These are phyloP conservation scores for Pulveroboletus ravenelii DNA, from an alignment of 768 basidiomycete species.

Conservation along the genomic window DNA sequence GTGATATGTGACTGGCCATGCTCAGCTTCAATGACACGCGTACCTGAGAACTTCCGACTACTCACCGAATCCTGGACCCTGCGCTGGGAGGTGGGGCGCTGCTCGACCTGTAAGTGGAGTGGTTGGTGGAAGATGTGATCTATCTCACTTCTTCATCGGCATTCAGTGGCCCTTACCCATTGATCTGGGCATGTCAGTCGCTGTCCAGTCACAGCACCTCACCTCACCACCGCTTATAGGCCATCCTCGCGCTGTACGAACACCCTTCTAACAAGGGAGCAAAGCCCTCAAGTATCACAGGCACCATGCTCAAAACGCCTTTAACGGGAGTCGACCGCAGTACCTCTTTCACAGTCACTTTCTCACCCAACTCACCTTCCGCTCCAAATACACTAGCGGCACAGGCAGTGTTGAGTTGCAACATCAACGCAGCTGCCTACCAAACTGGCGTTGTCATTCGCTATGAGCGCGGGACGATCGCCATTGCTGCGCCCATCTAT, in stretches of 20 bases:
- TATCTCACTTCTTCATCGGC: conserved; percentile 3
- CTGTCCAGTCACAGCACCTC: background rate
- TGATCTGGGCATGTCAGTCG: conserved; percentile 58
- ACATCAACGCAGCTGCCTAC: conserved; percentile 48
- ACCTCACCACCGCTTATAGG: conserved; percentile 39
- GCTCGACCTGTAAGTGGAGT: conserved; percentile 65
- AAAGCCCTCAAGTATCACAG: conserved; percentile 54
- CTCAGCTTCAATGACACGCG: background rate
- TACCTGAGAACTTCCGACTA: conserved; percentile 53
- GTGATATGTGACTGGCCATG: background rate
- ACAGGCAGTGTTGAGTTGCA: conserved; percentile 70
- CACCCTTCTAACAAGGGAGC: conserved; percentile 64
- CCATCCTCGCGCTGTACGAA: conserved; percentile 75
- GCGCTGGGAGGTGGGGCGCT: conserved; percentile 76
- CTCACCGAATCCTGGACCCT: conserved; percentile 76
- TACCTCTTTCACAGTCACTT: conserved; percentile 72
- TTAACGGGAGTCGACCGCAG: conserved; percentile 74
- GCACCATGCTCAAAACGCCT: conserved; percentile 73
- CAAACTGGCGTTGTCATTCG: conserved; percentile 61
- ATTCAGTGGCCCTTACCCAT: conserved; percentile 71
- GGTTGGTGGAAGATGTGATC: background rate
- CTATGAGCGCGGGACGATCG: conserved; percentile 68
- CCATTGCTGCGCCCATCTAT: conserved; percentile 61
- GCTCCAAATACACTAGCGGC: conserved; percentile 44
- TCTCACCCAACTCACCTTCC: conserved; percentile 42